phyloP scores from a whole-genome alignment of 2,329 filamentous ascomycete genomes.

The Escovopsis sp. region DNA sequence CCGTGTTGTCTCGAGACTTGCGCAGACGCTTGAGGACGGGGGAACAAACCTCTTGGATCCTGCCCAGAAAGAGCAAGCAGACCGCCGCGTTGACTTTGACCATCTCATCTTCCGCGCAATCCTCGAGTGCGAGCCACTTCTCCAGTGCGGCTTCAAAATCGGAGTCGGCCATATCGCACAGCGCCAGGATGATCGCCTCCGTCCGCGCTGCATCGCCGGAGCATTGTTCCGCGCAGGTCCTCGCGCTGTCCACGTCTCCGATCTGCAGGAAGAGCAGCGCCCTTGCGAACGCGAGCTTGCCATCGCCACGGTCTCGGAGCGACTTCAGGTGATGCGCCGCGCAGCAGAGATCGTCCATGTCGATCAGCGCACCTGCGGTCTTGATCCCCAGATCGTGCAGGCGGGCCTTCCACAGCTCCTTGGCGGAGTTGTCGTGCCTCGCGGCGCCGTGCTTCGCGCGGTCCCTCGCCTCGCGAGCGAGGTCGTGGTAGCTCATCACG shows the following conservation, averaged over 20 bases:
- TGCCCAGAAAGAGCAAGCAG: conserved; percentile 67
- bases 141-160: conserved; percentile 49
- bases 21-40: background rate
- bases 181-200: conserved; percentile 43
- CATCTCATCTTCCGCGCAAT: conserved; percentile 45
- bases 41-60: conserved; percentile 49
- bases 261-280: conserved; percentile 64
- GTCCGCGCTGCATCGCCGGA: conserved; percentile 17
- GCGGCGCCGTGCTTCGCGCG: conserved; percentile 35
- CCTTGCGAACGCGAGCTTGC: conserved; percentile 31
- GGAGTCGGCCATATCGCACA: conserved; percentile 67
- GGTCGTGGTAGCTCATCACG: conserved; percentile 81
- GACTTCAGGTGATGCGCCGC: conserved; percentile 58
- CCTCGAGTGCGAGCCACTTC: conserved; percentile 41
- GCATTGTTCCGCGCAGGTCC: conserved; percentile 30
- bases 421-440: conserved; percentile 36
- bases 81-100: conserved; percentile 72
- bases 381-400: conserved; percentile 61
- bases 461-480: conserved; percentile 61
- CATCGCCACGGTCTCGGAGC: conserved; percentile 28
- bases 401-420: conserved; percentile 53
- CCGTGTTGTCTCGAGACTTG: background rate
- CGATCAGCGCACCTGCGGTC: conserved; percentile 53
- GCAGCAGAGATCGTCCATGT: conserved; percentile 78
- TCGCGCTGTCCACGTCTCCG: conserved; percentile 59